Evolutionary conservation across 2,329 filamentous ascomycete genomes (phyloP).

Genomic region (Sporothrix mexicana): DNA sequence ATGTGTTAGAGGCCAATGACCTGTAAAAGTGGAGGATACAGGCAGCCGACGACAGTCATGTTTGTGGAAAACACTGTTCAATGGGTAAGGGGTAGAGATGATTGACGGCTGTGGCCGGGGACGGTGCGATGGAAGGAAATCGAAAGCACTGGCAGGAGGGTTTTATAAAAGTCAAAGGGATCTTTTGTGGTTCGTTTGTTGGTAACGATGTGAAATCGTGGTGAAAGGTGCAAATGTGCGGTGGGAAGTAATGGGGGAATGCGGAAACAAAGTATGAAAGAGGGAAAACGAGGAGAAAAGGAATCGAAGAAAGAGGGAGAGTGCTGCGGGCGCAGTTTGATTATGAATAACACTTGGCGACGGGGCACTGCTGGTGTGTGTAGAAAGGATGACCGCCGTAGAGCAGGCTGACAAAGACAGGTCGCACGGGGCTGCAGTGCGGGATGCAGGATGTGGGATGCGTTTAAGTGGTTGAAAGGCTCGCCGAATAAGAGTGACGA

Average conservation of each 20-base stretch:
- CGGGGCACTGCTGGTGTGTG: constrained; percentile 9
- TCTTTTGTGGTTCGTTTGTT: neutral
- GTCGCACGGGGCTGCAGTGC: constrained; percentile 21
- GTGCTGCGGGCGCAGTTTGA: constrained; percentile 17
- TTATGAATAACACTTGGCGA: constrained; percentile 28
- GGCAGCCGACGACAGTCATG: constrained; percentile 34
- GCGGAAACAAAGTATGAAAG: neutral
- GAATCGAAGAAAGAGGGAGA: neutral
- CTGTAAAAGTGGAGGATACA: constrained; percentile 31
- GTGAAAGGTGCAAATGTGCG: neutral
- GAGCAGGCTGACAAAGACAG: constrained; percentile 28
- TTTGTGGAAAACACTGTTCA: constrained; percentile 14
- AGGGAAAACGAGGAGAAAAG: neutral
- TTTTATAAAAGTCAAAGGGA: neutral
- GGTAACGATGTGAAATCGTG: neutral
- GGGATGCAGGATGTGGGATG: neutral
- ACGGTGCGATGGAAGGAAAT: constrained; percentile 1
- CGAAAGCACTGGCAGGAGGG: neutral
- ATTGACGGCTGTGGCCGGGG: constrained; percentile 13
- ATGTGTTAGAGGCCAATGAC: constrained; percentile 36
- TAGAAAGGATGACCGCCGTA: neutral
- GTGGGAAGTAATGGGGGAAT: neutral
- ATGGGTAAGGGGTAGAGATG: neutral
- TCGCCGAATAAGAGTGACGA: neutral
- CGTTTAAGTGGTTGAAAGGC: neutral